Base-by-base conservation (phyloP, 768 basidiomycete species). In the Tricholoma furcatifolium region DNA sequence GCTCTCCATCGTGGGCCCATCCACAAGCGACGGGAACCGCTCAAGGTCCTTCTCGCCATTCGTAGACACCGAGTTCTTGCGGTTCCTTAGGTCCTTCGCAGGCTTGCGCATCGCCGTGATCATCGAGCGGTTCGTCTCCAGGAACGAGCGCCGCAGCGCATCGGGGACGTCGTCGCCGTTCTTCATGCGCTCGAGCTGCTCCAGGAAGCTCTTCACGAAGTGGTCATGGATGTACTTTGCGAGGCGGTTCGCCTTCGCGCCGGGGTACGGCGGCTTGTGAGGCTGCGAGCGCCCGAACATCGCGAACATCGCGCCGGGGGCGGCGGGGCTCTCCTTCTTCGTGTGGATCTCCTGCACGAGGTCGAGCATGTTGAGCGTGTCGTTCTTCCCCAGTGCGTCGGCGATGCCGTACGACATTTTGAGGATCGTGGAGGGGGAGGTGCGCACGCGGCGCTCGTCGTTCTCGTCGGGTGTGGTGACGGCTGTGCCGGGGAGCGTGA, bases 321-420 rank as follows among this genome's bases (percentile, higher is more conserved):
- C 92, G 66, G 94, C 91, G 62, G 85, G 84, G 42, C 83, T 79
- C 52, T 78, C 74, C 24, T 12, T 80, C 83, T 7, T 88, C 83
- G 35, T 10, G 17, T 49, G 34, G 70, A 95, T 97, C 60, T 90
- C 83, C 43, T 94, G 84, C 5, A 96, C 96, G 21, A 98, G 79
- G 69, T 99, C 97, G 58, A 97, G 80, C 84, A 96, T 93, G 42
- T 82, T 87, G 39, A 98, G 78, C 49, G 84, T 82, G 43, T 93
- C 89, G 54, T 82, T 80, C 52, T 74, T 77, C 17, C 94, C 94
- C 35, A 98, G 74, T 14, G 88, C 91, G 63, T 99, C 97, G 0
- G 96, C 91, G 51, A 99, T 96, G 14, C 96, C 97, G 61, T 98
- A 98, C 21, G 88, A 85, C 91, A 99, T 92, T 49, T 83, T 84